Percentiles rank a stretch among this genome's conserved stretches.
Evolutionary conservation across 805 yeast genomes (phyloP).

Genomic region (Teunomyces gatunensis): DNA sequence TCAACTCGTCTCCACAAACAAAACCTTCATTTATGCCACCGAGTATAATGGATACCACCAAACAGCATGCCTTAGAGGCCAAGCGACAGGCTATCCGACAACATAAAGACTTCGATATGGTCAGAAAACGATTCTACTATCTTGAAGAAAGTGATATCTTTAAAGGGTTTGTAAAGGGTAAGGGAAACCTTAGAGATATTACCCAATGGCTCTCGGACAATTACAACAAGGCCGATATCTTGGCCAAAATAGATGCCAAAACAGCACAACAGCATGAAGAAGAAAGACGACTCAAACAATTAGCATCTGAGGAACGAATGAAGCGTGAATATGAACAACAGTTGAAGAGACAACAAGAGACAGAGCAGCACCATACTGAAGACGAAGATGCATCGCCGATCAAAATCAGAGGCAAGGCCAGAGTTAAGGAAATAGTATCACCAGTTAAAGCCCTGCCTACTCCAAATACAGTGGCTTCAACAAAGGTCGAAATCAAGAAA

Average conservation of each 20-base stretch:
- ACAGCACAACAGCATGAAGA: conserved; percentile 10
- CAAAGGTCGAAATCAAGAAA: conserved; percentile 39
- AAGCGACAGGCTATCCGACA: conserved; percentile 35
- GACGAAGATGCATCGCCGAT: conserved; percentile 40
- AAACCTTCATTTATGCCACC: conserved; percentile 2
- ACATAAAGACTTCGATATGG: conserved; percentile 39
- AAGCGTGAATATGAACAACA: conserved; percentile 13
- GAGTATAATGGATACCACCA: conserved; percentile 9
- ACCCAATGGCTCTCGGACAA: conserved; percentile 39
- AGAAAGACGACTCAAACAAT: conserved; percentile 11
- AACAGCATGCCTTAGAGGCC: conserved; percentile 26
- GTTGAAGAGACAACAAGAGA: conserved; percentile 8
- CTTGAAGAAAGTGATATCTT: conserved; percentile 40
- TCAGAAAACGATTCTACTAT: conserved; percentile 34
- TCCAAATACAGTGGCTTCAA: conserved; percentile 15
- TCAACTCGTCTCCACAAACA: conserved; percentile 25
- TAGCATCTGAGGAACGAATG: conserved; percentile 14
- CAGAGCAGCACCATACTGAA: conserved; percentile 9
- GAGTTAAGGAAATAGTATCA: conserved; percentile 21
- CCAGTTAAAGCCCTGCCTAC: conserved; percentile 14
- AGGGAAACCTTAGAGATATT: conserved; percentile 40
- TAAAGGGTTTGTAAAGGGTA: conserved; percentile 42
- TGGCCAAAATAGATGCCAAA: conserved; percentile 17
- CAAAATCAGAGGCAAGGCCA: conserved; percentile 32
- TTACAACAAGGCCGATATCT: conserved; percentile 24